These are phyloP conservation scores for Sphagnurus paluster DNA, from an alignment of 1,284 basidiomycete genomes.

Conservation along the genomic window DNA sequence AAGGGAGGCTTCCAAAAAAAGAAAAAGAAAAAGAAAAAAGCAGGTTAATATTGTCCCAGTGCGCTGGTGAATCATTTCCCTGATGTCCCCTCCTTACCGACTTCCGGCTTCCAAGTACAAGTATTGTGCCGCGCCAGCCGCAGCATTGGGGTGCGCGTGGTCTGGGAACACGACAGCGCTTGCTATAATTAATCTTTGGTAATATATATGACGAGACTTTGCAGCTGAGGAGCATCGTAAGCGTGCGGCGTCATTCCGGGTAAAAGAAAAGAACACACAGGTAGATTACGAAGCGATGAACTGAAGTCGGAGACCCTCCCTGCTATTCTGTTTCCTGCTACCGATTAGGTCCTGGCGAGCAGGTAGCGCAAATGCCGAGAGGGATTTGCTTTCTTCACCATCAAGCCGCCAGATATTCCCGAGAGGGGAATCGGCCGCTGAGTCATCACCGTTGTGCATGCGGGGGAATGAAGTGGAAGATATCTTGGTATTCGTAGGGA, in stretches of 20 bases:
- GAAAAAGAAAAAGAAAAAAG: too few species aligned
- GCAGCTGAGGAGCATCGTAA: constrained; percentile 3
- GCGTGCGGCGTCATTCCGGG: not conserved
- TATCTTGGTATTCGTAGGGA: constrained; percentile 22
- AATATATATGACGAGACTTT: constrained; percentile 7
- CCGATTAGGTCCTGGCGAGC: constrained; percentile 27
- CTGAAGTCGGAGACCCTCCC: constrained; percentile 19
- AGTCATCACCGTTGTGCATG: constrained; percentile 23
- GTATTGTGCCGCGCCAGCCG: too few species aligned
- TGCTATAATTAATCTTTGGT: constrained; percentile 10
- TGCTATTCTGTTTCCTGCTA: constrained; percentile 25
- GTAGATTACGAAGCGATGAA: constrained; percentile 19
- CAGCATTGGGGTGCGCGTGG: too few species aligned
- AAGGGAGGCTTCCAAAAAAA: constrained; percentile 16
- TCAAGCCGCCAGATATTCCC: constrained; percentile 67
- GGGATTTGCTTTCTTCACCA: constrained; percentile 56
- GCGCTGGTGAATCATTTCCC: constrained; percentile 16
- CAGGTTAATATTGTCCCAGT: constrained; percentile 18
- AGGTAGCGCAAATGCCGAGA: constrained; percentile 43
- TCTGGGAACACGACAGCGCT: constrained; percentile 1
- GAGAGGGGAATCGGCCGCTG: constrained; percentile 30
- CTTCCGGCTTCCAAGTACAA: constrained; percentile 4
- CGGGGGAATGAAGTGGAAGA: constrained; percentile 23
- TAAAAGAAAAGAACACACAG: constrained; percentile 6
- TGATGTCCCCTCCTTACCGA: constrained; percentile 12